phyloP scores from a whole-genome alignment of 345 rosid species.

The Ceriops decandra region DNA sequence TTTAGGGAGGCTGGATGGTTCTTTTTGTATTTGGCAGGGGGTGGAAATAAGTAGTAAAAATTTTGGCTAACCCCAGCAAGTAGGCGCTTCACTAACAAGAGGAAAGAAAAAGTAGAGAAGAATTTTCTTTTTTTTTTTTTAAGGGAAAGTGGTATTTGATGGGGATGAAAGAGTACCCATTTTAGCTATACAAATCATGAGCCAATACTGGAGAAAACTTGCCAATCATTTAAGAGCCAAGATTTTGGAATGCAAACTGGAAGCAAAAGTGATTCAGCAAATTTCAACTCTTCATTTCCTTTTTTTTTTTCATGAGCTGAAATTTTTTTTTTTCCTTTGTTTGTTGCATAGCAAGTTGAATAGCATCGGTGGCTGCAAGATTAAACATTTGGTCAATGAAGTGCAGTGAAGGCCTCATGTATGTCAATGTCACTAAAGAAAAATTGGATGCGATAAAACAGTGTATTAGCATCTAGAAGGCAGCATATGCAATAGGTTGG shows the following conservation, averaged over 20 bases:
- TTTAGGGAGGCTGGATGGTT: too few species aligned
- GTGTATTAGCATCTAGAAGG: conserved; percentile 38
- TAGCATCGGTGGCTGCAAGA: conserved; percentile 11
- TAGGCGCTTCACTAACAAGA: conserved; percentile 53
- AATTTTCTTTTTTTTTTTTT: conserved; percentile 15
- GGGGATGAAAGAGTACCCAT: conserved; percentile 65
- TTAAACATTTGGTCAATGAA: conserved; percentile 37
- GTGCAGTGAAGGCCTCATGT: conserved; percentile 57
- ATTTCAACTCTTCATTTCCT: conserved; percentile 24
- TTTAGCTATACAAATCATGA: conserved; percentile 26
- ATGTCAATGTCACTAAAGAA: conserved; percentile 48
- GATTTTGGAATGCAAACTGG: conserved; percentile 49
- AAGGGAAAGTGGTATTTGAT: conserved; percentile 53
- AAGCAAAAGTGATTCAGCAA: conserved; percentile 55
- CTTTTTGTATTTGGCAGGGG: too few species aligned
- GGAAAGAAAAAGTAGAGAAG: conserved; percentile 24
- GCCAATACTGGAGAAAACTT: conserved; percentile 46
- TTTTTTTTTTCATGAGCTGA: conserved; percentile 33
- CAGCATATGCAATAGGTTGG: conserved; percentile 61
- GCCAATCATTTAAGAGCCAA: conserved; percentile 28
- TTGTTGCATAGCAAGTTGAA: conserved; percentile 22
- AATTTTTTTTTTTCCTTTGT: conserved; percentile 26
- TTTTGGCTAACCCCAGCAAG: conserved; percentile 38
- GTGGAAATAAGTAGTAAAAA: too few species aligned
- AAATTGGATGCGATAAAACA: conserved; percentile 28